Conservation (phyloP, 371 early-diverging fungal genomes). For the Conidiobolus incongruus region DNA sequence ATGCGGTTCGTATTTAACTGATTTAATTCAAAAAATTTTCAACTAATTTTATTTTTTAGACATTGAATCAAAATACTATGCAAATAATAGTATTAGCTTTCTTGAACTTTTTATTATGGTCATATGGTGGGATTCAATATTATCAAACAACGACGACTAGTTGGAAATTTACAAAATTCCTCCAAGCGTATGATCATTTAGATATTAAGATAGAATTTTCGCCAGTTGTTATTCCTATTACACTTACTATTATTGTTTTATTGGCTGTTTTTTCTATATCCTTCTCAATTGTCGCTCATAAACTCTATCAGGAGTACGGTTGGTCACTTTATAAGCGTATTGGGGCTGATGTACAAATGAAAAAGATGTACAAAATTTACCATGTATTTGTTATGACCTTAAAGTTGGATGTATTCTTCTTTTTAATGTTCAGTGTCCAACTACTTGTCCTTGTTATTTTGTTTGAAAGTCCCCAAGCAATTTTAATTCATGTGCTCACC, state of each 20-base stretch:
- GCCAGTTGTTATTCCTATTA: constrained; percentile 5
- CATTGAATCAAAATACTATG: constrained; percentile 62
- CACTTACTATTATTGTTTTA: constrained; percentile 8
- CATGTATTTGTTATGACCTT: constrained; percentile 70
- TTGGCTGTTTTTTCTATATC: constrained; percentile 8
- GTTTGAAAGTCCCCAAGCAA: constrained; percentile 16
- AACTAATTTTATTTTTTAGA: constrained; percentile 15
- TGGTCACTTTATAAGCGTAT: constrained; percentile 90
- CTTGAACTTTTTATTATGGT: constrained; percentile 54
- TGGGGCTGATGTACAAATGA: constrained; percentile 72
- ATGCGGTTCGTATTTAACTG: constrained; percentile 30
- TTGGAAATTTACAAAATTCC: neutral
- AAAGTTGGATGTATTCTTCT: constrained; percentile 75
- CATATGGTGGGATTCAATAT: constrained; percentile 48
- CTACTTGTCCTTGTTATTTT: constrained; percentile 61
- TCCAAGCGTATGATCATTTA: neutral
- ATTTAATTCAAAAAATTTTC: neutral
- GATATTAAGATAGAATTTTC: neutral
- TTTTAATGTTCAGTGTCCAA: constrained; percentile 69
- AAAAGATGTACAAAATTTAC: constrained; percentile 69
- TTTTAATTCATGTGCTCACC: constrained; percentile 33
- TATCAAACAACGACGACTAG: constrained; percentile 2
- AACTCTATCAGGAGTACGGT: constrained; percentile 67
- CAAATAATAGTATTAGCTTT: constrained; percentile 64
- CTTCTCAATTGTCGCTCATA: constrained; percentile 10